Conservation (phyloP, 164 flowering plant species). For the Houttuynia cordata region DNA sequence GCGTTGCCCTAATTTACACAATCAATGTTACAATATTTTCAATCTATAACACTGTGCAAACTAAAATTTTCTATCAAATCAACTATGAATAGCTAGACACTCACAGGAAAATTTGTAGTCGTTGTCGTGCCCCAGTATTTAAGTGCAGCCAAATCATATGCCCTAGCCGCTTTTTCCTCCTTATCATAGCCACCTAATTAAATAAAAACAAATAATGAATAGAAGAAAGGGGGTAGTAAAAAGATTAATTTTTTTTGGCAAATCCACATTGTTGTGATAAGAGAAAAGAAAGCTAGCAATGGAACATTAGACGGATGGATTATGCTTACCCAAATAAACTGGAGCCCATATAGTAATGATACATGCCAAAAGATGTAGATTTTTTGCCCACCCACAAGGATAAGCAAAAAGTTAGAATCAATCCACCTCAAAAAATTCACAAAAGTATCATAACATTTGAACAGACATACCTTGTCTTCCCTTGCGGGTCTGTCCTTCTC, state of each 20-base stretch:
- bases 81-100: constrained; percentile 1
- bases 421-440: not conserved
- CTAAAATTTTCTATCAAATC: no score
- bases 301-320: not conserved
- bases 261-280: not conserved
- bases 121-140: constrained; percentile 95
- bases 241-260: not conserved
- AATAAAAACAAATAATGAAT: not conserved
- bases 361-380: constrained; percentile 1
- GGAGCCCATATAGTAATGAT: constrained; percentile 10
- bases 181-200: constrained; percentile 85
- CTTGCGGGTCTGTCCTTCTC: constrained; percentile 94
- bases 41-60: no score
- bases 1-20: not conserved
- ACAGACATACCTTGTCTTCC: constrained; percentile 81
- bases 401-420: not conserved
- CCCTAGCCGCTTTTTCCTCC: constrained; percentile 93
- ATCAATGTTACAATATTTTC: not conserved
- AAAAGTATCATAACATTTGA: not conserved
- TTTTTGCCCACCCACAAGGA: no score
- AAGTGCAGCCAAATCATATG: constrained; percentile 91
- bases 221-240: not conserved
- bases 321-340: constrained; percentile 80
- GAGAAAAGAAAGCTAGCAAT: not conserved
- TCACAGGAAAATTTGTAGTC: constrained; percentile 78